Conservation (phyloP, 768 basidiomycete species). For the Kondoa subrosea region DNA sequence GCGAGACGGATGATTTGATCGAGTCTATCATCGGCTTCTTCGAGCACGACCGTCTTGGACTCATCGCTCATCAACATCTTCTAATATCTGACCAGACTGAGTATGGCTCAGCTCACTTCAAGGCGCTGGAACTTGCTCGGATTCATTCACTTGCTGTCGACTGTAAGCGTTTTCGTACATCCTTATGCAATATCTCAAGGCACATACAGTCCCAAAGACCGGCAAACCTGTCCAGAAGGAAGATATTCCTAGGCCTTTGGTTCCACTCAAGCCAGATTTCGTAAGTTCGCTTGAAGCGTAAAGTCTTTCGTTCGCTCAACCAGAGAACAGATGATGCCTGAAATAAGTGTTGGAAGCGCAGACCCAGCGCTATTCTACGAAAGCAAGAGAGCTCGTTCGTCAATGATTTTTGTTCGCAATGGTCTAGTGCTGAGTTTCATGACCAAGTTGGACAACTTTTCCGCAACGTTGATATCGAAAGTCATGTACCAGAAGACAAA, state of each 20-base stretch:
- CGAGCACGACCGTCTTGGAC: conserved; percentile 15
- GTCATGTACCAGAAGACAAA: not conserved
- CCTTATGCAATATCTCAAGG: not conserved
- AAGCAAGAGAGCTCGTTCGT: not conserved
- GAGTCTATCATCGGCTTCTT: conserved; percentile 18
- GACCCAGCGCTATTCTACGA: not conserved
- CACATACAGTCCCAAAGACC: conserved; percentile 11
- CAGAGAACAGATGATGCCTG: not conserved
- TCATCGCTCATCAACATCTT: conserved; percentile 17
- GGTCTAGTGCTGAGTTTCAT: too few species aligned
- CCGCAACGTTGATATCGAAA: not conserved
- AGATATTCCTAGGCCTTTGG: conserved; percentile 18
- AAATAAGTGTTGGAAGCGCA: not conserved
- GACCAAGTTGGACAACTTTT: not conserved
- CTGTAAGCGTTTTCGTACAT: conserved; percentile 5
- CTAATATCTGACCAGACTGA: conserved; percentile 17
- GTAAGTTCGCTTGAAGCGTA: not conserved
- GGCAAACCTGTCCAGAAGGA: conserved; percentile 10
- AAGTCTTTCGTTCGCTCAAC: not conserved
- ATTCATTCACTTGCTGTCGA: conserved; percentile 19
- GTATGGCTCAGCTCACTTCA: conserved; percentile 10
- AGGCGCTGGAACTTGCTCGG: conserved; percentile 15
- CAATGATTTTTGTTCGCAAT: too few species aligned
- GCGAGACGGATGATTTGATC: conserved; percentile 15
- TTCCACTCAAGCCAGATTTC: conserved; percentile 12